Evolutionary conservation across 495 filamentous ascomycete genomes (phyloP).

Genomic region (Trichoderma gamsii): DNA sequence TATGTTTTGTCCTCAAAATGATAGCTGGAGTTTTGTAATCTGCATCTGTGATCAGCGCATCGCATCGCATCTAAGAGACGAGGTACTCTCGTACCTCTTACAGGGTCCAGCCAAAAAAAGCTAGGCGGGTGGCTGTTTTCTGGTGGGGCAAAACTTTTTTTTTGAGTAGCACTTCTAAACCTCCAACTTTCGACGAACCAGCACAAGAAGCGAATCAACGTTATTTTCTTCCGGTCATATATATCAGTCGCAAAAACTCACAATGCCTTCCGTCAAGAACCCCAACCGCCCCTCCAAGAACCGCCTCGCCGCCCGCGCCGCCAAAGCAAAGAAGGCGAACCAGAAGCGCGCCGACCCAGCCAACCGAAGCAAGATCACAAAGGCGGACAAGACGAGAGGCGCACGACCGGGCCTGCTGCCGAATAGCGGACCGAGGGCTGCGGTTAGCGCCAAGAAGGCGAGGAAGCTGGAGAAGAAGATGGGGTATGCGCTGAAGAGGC

Average conservation of each 20-base stretch:
- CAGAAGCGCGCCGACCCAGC: conserved; percentile 12
- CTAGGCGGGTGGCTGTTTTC: neutral
- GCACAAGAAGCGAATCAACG: neutral
- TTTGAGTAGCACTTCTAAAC: neutral
- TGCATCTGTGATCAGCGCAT: neutral
- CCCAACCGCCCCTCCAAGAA: conserved; percentile 41
- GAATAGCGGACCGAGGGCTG: conserved; percentile 35
- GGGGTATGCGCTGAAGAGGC: conserved; percentile 26
- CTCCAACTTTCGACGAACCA: neutral
- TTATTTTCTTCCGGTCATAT: neutral
- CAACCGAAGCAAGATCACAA: conserved; percentile 23
- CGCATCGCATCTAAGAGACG: no score
- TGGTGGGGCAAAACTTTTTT: conserved; percentile 1
- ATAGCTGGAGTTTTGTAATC: neutral
- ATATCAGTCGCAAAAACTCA: no score
- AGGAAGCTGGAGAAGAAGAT: conserved; percentile 40
- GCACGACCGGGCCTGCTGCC: conserved; percentile 36
- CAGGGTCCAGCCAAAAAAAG: conserved; percentile 3
- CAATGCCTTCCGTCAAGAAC: conserved; percentile 41
- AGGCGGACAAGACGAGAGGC: conserved; percentile 31
- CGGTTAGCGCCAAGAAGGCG: conserved; percentile 38
- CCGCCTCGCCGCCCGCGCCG: conserved; percentile 32
- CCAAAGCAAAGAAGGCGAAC: conserved; percentile 24
- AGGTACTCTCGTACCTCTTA: neutral
- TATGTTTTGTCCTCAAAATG: neutral